Base-by-base conservation (phyloP, 2,329 filamentous ascomycete genomes). In the Dothistroma septosporum region DNA sequence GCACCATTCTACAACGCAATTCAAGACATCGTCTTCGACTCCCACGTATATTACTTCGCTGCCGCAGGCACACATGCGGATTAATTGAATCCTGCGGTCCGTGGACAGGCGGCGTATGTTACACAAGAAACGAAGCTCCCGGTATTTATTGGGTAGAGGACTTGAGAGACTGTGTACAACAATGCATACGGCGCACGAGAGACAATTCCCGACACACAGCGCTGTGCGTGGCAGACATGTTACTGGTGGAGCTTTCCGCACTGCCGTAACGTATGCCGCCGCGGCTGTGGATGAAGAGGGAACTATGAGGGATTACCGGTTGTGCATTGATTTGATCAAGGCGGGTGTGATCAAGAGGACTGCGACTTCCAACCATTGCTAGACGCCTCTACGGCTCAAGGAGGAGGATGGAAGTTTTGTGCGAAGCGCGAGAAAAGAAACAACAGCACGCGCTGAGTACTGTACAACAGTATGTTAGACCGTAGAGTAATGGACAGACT, bases 101-200 rank as follows among this genome's bases (percentile, higher is more conserved):
- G 71, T 48, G 66, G 66, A 7, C 66, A 74, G 33, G 68, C 69
- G 9, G 60, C 60, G 21, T 63, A 61, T 41, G 55, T 69, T 22
- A 64, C 63, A 8, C 58, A 60, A 5, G 64, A 62, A 55, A 56
- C 53, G 53, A 74, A 69, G 46, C 74, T 74, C 64, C 72, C 73
- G 0, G 66, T 70, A 7, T 75, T 75, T 53, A 67, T 75, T 10
- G 74, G 74, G 31, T 73, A 76, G 61, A 76, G 73, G 72, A 65
- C 68, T 2, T 66, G 76, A 16, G 70, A 76, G 64, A 69, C 69
- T 3, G 60, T 66, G 24, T 66, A 67, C 28, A 72, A 75, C 55
- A 77, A 76, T 63, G 69, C 64, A 9, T 64, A 75, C 22, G 67
- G 63, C 1, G 66, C 64, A 22, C 61, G 73, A 4, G 69, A 68